Conservation (phyloP, 768 basidiomycete genomes). For the Lepiota venenata region DNA sequence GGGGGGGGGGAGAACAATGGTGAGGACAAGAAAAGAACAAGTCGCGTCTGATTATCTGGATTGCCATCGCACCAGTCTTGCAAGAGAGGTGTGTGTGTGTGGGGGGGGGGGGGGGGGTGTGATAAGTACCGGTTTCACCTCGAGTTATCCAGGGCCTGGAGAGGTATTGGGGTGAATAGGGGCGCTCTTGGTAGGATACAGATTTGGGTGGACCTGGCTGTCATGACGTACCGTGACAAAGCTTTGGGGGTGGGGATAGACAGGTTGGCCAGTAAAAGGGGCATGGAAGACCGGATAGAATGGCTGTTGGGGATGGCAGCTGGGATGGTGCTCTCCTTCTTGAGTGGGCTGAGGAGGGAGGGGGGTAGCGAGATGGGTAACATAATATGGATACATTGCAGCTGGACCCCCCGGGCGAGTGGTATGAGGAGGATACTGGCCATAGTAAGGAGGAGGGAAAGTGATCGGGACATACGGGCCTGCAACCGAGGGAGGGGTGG, state of each 20-base stretch:
- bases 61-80: neutral
- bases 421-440: conserved; percentile 49
- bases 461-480: conserved; percentile 50
- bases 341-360: conserved; percentile 25
- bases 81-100: too few relatives aligned
- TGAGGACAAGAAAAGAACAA: conserved; percentile 7
- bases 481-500: conserved; percentile 37
- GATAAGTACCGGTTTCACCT: conserved; percentile 4
- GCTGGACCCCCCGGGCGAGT: conserved; percentile 51
- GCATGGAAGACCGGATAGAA: conserved; percentile 9
- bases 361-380: conserved; percentile 35
- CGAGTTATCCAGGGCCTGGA: conserved; percentile 16
- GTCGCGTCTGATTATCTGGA: neutral
- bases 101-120: too few relatives aligned
- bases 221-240: conserved; percentile 26
- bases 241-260: conserved; percentile 23
- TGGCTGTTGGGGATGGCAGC: neutral
- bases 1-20: neutral
- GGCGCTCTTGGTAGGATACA: conserved; percentile 19
- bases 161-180: conserved; percentile 19
- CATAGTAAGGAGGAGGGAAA: conserved; percentile 53
- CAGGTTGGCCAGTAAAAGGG: conserved; percentile 6
- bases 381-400: conserved; percentile 48
- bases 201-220: conserved; percentile 22
- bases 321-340: neutral